Conservation (phyloP, 257 asterid species). For the Anisodus acutangulus region DNA sequence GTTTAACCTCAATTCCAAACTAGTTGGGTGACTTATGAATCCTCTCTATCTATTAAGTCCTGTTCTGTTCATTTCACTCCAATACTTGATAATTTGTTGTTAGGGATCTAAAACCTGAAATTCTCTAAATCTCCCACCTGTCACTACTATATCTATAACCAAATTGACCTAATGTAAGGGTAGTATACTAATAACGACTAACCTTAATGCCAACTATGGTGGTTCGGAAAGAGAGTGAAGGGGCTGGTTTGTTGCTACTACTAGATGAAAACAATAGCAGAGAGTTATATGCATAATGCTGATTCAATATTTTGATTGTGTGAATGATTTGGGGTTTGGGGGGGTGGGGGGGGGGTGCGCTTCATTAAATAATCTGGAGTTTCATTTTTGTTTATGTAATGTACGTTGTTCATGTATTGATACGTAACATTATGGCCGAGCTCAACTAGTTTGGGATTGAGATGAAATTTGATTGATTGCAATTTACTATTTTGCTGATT, state of each 20-base stretch:
- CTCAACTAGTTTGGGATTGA: background rate
- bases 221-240: background rate
- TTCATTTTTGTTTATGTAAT: background rate
- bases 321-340: background rate
- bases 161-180: background rate
- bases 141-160: background rate
- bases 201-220: background rate
- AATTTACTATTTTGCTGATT: background rate
- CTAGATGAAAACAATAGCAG: too few relatives aligned
- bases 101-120: background rate
- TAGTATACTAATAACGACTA: background rate
- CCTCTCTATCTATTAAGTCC: background rate
- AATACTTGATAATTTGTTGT: conserved; percentile 11
- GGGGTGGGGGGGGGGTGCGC: background rate
- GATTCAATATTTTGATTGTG: background rate
- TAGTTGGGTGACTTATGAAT: background rate
- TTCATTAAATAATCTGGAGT: background rate
- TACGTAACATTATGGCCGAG: background rate
- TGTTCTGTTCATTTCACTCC: background rate
- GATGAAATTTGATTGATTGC: background rate
- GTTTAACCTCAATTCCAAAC: background rate
- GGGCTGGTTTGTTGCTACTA: background rate
- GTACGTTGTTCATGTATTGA: background rate
- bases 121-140: background rate
- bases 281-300: too few relatives aligned